Base-by-base conservation (phyloP, 345 rosid species). In the Eucalyptus coolabah region DNA sequence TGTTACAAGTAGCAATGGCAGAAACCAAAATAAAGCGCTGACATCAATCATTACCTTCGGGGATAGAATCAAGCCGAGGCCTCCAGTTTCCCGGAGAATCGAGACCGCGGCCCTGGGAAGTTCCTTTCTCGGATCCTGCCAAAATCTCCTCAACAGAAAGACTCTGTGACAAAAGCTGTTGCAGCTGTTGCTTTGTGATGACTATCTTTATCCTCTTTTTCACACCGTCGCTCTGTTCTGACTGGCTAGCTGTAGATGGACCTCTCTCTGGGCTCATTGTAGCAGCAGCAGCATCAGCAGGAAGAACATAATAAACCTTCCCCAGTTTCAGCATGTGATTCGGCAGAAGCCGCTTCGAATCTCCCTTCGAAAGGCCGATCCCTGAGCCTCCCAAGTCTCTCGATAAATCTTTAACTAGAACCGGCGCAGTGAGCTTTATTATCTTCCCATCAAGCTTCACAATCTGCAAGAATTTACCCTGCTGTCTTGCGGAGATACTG, bases 41-140 rank as follows among this genome's bases (percentile, higher is more conserved):
- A 89, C 69, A 42, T 88, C 86, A 88, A 86, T 93, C 92, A 6
- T 87, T 90, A 51, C 93, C 92, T 92, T 95, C 96, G 32, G 91
- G 89, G 49, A 94, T 93, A 12, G 93, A 90, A 86, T 94, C 93
- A 30, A 95, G 96, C 81, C 63, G 54, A 63, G 96, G 94, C 87
- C 90, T 93, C 96, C 96, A 93, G 56, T 54, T 92, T 24, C 83
- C 89, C 11, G 92, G 91, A 42, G 90, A 89, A 63, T 86, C 88
- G 11, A 88, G 87, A 37, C 89, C 86, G 10, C 56, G 51, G 51
- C 32, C 23, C 19, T 12, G 37, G 85, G 49, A 26, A 63, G 69
- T 86, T 44, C 86, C 89, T 60, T 24, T 88, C 59, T 88, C 89
- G 51, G 90, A 69, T 81, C 87, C 56, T 11, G 89, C 32, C 30